Percentiles rank a stretch among this genome's conserved stretches.
Conservation (phyloP, 1,284 basidiomycete genomes). For the Irpex sp. region DNA sequence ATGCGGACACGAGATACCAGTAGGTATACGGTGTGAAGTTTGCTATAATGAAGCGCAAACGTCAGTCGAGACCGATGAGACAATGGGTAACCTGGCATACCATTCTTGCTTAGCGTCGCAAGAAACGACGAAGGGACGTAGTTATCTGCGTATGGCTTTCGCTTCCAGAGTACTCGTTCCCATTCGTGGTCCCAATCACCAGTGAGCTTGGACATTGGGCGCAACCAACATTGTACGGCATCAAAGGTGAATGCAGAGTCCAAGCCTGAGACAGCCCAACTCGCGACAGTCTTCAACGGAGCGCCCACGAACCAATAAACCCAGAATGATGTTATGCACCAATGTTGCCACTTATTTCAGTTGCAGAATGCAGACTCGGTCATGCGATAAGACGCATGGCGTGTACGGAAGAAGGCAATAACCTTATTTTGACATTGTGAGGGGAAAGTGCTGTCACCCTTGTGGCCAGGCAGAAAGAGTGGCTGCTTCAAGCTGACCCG, state of each 20-base stretch:
- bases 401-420: too few species aligned
- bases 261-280: too few species aligned
- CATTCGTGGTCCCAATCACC: slow-evolving; percentile 63
- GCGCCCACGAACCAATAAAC: not conserved
- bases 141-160: slow-evolving; percentile 79
- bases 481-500: too few species aligned
- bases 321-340: not conserved
- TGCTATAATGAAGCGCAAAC: slow-evolving; percentile 40
- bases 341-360: not conserved
- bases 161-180: slow-evolving; percentile 86
- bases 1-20: slow-evolving; percentile 65
- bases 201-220: slow-evolving; percentile 18
- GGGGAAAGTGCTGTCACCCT: too few species aligned
- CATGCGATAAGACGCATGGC: not conserved
- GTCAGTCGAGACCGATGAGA: slow-evolving; percentile 16
- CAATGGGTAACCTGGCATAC: slow-evolving; percentile 42
- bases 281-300: not conserved
- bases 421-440: too few species aligned
- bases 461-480: too few species aligned
- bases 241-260: not conserved
- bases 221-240: not conserved
- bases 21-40: slow-evolving; percentile 77
- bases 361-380: not conserved
- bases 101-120: slow-evolving; percentile 71
- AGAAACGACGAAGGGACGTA: slow-evolving; percentile 81